Percentiles rank a stretch among this genome's conserved stretches.
phyloP scores from a whole-genome alignment of 805 yeast genomes.

The Starmerella floris region DNA sequence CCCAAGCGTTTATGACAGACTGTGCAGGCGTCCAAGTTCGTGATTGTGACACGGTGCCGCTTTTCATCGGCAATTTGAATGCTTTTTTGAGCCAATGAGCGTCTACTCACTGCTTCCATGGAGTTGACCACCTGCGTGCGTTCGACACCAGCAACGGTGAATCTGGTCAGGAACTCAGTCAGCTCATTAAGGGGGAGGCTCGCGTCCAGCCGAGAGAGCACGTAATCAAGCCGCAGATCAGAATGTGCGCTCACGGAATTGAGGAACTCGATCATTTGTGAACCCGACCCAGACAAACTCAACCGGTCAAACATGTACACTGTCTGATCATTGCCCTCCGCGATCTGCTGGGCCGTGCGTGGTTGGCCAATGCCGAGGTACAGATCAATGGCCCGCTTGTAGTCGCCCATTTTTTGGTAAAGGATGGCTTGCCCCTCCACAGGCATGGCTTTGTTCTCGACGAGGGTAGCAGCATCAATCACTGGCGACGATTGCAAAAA shows the following conservation, averaged over 20 bases:
- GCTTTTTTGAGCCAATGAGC: slow-evolving; percentile 14
- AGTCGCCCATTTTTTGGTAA: slow-evolving; percentile 45
- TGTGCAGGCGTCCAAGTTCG: slow-evolving; percentile 9
- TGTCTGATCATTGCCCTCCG: slow-evolving; percentile 31
- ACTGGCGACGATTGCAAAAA: slow-evolving; percentile 2
- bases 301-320: slow-evolving; percentile 13
- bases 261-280: slow-evolving; percentile 1
- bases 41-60: slow-evolving; percentile 4
- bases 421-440: slow-evolving; percentile 40
- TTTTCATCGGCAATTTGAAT: slow-evolving; percentile 3
- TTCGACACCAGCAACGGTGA: not conserved
- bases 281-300: not conserved
- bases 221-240: not conserved
- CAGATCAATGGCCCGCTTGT: slow-evolving; percentile 49
- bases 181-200: not conserved
- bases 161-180: slow-evolving; percentile 2
- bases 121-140: not conserved
- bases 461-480: slow-evolving; percentile 1
- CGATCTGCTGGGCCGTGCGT: slow-evolving; percentile 46
- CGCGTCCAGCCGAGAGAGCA: slow-evolving; percentile 1
- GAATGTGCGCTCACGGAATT: not conserved
- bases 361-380: slow-evolving; percentile 45
- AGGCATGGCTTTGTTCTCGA: slow-evolving; percentile 3
- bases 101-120: slow-evolving; percentile 7
- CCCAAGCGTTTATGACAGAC: slow-evolving; percentile 20